Base-by-base conservation (phyloP, 768 basidiomycete genomes). In the Podaxis sp. region DNA sequence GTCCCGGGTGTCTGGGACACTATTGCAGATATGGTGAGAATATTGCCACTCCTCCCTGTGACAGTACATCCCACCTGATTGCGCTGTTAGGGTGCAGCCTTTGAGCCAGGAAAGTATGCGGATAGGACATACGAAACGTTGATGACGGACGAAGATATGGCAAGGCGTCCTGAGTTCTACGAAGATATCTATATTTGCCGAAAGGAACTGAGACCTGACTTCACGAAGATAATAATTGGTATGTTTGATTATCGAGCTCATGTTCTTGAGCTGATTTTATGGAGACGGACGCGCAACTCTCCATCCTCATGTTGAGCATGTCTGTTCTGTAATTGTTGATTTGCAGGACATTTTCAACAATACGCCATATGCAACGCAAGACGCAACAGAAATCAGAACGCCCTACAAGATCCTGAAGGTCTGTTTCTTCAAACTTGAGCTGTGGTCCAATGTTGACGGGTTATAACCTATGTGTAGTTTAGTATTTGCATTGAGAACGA, bases 401-500 rank as follows among this genome's bases (percentile, higher is more conserved):
- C n/a, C 44, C 7, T 46, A 46, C 44, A 46, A 46, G 7, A 46
- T 46, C 20, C 7, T 46, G 33, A 33, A 33, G 33, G 33, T 33
- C 33, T 33, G 33, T 46, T 10, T 46, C 44, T 2, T 2, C 1
- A 2, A 7, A 8, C 44, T 46, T 46, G 5, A 46, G 33, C 33
- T 33, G 33, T 33, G 33, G 33, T 10, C 33, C 33, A 8, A 33
- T 33, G 8, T 33, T 33, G 33, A 33, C 10, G 33, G 33, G 33
- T 33, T 33, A 33, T 33, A 33, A 33, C 33, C 33, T 33, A 33
- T 10, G 8, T 22, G 6, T 20, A 61, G 60, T 61, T 61, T 24
- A 30, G 6, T 53, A 53, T 61, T 2, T 61, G 60, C 22, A 61
- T 61, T 24, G 36, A 40, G 13, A 37, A 37, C 20, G 60, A 53